Conservation (phyloP, 179 eudicot species). For the Silene vulgaris region DNA sequence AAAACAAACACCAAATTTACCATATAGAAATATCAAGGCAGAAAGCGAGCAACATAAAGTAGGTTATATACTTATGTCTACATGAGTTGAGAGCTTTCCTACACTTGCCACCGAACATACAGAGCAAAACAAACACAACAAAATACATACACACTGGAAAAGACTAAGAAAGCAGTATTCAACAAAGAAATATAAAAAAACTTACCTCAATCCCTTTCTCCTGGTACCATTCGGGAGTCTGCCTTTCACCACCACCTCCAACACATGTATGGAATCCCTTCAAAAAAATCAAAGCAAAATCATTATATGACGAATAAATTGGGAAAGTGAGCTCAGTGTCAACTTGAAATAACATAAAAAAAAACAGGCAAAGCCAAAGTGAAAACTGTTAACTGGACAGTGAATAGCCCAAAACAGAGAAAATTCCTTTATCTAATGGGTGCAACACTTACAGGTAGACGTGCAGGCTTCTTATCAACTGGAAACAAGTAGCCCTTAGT, state of each 20-base stretch:
- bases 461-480: slow-evolving; percentile 92
- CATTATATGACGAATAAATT: neutral
- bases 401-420: neutral
- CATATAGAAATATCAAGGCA: slow-evolving; percentile 6
- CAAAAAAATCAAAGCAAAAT: slow-evolving; percentile 10
- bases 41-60: neutral
- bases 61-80: neutral
- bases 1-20: slow-evolving; percentile 12
- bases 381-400: neutral
- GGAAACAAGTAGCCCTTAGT: slow-evolving; percentile 93
- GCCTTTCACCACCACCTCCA: slow-evolving; percentile 97
- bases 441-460: slow-evolving; percentile 66
- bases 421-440: neutral
- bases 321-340: neutral
- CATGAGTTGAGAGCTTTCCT: neutral
- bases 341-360: neutral
- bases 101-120: slow-evolving; percentile 8
- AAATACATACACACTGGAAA: neutral
- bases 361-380: neutral
- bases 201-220: slow-evolving; percentile 96
- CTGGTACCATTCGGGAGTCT: slow-evolving; percentile 97
- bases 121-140: slow-evolving; percentile 1
- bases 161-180: neutral
- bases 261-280: slow-evolving; percentile 98
- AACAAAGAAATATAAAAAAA: slow-evolving; percentile 14